Base-by-base conservation (phyloP, 371 early-diverging fungal genomes). In the Syncephalastrum monosporum region DNA sequence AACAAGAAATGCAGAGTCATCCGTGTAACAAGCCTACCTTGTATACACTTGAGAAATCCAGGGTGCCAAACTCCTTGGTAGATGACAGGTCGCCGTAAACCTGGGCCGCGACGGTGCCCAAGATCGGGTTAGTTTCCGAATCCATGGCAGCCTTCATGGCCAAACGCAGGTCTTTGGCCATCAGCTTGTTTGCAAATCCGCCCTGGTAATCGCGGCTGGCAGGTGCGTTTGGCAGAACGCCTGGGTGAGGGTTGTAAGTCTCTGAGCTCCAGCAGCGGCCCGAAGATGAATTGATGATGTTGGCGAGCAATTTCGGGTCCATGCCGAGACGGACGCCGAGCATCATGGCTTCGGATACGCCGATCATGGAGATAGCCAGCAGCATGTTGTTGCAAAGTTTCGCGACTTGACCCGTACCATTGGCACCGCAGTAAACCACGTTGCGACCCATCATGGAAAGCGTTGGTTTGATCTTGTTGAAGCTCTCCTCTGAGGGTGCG, bases 361-460 rank as follows among this genome's bases (percentile, higher is more conserved):
- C 99, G 19, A 96, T 78, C 98, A 98, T 98, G 19, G 89, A 82
- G 58, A 94, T 90, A 13, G 93, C 98, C 25, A 98, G 75, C 43
- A 98, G 64, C 91, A 98, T 91, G 71, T 98, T 98, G 81, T 98
- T 98, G 79, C 96, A 95, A 42, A 97, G 88, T 72, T 98, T 98
- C 52, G 95, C 97, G 3, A 92, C 90, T 64, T 94, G 95, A 3
- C 99, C 99, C 17, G 84, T 85, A 5, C 98, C 98, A 63, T 83
- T 74, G 14, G 60, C 71, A 15, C 97, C 99, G 76, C 98, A 97
- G 64, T 89, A 82, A n/a, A 95, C 86, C 54, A 96, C 89, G 63
- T 93, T 95, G 67, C 91, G 90, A 29, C 97, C 99, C 99, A 98
- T 98, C 50, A 72, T 64, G 29, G 68, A 64, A 50, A 98, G 68